These are phyloP conservation scores for Arabidopsis arenosa DNA, from an alignment of 345 rosid species.

Conservation along the genomic window DNA sequence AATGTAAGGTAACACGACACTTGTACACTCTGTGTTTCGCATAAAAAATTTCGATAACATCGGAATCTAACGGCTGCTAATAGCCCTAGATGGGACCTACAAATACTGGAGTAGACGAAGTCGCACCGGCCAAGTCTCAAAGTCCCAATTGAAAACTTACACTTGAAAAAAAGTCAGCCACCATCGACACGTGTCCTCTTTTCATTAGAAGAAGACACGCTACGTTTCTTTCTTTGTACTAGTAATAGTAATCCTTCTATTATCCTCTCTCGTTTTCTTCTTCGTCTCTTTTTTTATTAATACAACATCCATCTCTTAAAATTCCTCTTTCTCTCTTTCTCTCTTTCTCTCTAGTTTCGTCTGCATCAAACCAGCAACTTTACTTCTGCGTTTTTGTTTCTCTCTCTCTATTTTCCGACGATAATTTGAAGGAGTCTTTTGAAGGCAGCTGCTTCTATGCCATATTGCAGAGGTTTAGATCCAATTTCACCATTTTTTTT, in stretches of 20 bases:
- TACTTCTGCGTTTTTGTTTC: not conserved
- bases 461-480: slow-evolving; percentile 49
- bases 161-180: slow-evolving; percentile 1
- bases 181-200: not conserved
- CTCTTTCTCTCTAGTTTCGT: slow-evolving; percentile 10
- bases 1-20: not conserved
- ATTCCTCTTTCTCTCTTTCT: slow-evolving; percentile 1
- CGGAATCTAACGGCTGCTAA: slow-evolving; percentile 22
- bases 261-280: slow-evolving; percentile 21
- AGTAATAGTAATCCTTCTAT: not conserved
- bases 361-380: slow-evolving; percentile 44
- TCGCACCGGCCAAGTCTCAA: slow-evolving; percentile 39
- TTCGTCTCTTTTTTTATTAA: slow-evolving; percentile 15
- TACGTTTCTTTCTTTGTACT: slow-evolving; percentile 16
- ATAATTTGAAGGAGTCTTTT: slow-evolving; percentile 5
- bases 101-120: slow-evolving; percentile 4
- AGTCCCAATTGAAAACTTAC: slow-evolving; percentile 37
- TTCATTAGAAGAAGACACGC: not conserved
- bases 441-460: slow-evolving; percentile 30
- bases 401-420: slow-evolving; percentile 29
- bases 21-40: not conserved
- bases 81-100: not conserved
- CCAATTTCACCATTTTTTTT: slow-evolving; percentile 24
- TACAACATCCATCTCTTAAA: slow-evolving; percentile 44
- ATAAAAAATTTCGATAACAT: not conserved